A percentile compares a stretch with the other conserved stretches of the same genome.
Evolutionary conservation across 345 rosid genomes (phyloP).

Genomic region (Salix koriyanagi): DNA sequence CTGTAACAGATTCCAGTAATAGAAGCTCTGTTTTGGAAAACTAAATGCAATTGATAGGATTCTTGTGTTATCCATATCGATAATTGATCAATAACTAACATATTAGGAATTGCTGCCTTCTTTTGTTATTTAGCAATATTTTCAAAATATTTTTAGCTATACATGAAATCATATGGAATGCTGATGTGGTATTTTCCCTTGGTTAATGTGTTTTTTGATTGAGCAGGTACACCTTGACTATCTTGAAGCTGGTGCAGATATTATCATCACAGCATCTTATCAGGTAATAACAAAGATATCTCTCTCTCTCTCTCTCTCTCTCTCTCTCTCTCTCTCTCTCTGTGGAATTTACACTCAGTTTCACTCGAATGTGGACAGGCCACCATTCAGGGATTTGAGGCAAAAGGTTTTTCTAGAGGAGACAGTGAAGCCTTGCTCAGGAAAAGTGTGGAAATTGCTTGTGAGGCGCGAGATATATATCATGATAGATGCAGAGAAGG

Average conservation of each 20-base stretch:
- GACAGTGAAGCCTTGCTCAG: slow-evolving; percentile 56
- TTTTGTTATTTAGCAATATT: background rate
- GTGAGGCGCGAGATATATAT: slow-evolving; percentile 58
- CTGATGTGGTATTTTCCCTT: background rate
- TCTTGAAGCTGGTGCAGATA: slow-evolving; percentile 89
- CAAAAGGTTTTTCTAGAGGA: slow-evolving; percentile 57
- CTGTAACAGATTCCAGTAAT: background rate
- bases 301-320: background rate
- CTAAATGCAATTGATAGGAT: background rate
- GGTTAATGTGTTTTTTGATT: slow-evolving; percentile 18
- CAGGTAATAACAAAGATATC: slow-evolving; percentile 39
- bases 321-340: background rate
- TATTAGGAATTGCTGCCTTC: background rate
- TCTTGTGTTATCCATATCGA: background rate
- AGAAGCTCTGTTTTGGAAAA: background rate
- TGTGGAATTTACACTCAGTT: slow-evolving; percentile 8
- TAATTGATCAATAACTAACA: background rate
- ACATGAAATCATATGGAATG: background rate
- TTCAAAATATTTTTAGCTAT: background rate
- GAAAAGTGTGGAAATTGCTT: slow-evolving; percentile 65
- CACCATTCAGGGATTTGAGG: slow-evolving; percentile 73
- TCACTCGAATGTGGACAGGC: slow-evolving; percentile 40
- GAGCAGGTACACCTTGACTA: slow-evolving; percentile 73
- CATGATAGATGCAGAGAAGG: slow-evolving; percentile 38
- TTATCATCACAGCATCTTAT: slow-evolving; percentile 63